These are phyloP conservation scores for Udeniomyces megalosporus DNA, from an alignment of 768 basidiomycete genomes.

Conservation along the genomic window DNA sequence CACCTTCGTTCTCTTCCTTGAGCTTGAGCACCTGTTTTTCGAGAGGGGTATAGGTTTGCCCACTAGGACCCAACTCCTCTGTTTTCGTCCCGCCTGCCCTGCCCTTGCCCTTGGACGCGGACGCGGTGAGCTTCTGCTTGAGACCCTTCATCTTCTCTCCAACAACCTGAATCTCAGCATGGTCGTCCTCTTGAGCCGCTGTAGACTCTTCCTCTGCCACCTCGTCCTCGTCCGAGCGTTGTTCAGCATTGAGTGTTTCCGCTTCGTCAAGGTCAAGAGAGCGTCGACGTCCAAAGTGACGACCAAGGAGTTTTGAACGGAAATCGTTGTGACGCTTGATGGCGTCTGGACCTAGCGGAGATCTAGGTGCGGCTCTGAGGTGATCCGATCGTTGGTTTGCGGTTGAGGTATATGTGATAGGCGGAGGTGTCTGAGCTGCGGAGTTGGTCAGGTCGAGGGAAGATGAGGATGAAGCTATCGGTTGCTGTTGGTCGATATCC, in stretches of 20 bases:
- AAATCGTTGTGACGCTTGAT: neutral
- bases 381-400: too few relatives aligned
- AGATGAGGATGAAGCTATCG: too few relatives aligned
- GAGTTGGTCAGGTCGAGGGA: too few relatives aligned
- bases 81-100: slow-evolving; percentile 23
- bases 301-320: neutral
- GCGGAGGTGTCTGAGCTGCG: too few relatives aligned
- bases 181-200: neutral
- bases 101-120: slow-evolving; percentile 4
- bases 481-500: too few relatives aligned
- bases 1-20: slow-evolving; percentile 26
- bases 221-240: neutral
- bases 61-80: slow-evolving; percentile 28
- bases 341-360: too few relatives aligned
- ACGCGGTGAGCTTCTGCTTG: slow-evolving; percentile 14
- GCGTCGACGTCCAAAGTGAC: neutral
- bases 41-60: slow-evolving; percentile 28
- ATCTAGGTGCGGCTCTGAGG: too few relatives aligned
- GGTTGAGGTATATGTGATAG: too few relatives aligned
- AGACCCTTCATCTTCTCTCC: slow-evolving; percentile 12
- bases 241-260: neutral
- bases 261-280: slow-evolving; percentile 2
- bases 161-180: neutral
- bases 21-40: slow-evolving; percentile 31
- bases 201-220: neutral